phyloP scores from a whole-genome alignment of 371 early-diverging fungal genomes.

The Nematocida ausubeli region DNA sequence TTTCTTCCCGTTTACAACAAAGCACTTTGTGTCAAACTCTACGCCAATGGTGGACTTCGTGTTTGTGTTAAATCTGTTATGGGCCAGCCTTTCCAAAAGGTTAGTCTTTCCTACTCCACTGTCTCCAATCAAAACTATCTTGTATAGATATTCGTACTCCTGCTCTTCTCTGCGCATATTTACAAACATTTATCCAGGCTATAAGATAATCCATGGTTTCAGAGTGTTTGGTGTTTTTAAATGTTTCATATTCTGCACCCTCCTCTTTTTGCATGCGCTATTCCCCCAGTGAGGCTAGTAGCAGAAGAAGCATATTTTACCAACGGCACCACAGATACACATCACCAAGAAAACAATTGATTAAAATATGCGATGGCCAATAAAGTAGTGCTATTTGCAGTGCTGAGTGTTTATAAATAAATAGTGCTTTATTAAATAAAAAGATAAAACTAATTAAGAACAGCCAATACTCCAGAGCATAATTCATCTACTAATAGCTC shows the following conservation, averaged over 20 bases:
- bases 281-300: no score
- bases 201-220: background rate
- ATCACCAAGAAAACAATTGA: no score
- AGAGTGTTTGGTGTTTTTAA: background rate
- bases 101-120: conserved; percentile 98
- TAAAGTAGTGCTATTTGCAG: no score
- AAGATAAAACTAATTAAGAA: no score
- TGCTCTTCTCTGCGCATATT: conserved; percentile 62
- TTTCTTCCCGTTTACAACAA: conserved; percentile 85
- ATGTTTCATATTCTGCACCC: background rate
- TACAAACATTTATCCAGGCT: conserved; percentile 1
- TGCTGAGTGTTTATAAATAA: no score
- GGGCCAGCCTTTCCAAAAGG: conserved; percentile 88
- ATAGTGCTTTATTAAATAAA: no score
- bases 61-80: conserved; percentile 89
- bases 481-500: no score
- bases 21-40: conserved; percentile 89
- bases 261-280: no score
- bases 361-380: no score
- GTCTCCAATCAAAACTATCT: conserved; percentile 97
- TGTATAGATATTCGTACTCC: conserved; percentile 70
- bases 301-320: no score
- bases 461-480: no score
- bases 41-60: conserved; percentile 98
- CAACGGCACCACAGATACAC: no score